Evolutionary conservation across 2,329 filamentous ascomycete species (phyloP), one percentile per base, ranked within the genome.

Genomic region (Aspergillus sp.): DNA sequence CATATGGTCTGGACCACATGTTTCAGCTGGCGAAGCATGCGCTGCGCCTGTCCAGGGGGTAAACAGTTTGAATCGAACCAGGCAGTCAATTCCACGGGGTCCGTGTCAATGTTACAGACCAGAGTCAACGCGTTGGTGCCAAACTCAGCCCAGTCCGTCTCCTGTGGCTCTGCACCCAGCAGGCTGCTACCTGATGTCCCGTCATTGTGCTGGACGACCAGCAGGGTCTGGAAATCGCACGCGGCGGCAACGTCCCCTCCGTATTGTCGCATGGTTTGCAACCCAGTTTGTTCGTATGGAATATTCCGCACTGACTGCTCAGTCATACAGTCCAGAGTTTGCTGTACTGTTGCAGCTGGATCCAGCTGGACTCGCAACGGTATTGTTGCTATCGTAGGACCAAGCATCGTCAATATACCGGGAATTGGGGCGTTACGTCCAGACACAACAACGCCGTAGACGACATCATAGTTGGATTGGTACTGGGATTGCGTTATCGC

Each of bases 1-100:
- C 36, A 40, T 9, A 40, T 40, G 36, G 36, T 16, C 16, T 40
- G 36, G 10, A 40, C 58, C 58, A 42, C 36, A 16, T 40, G 36
- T 9, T 10, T 16, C 36, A 40, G 36, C 36, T 40, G 36, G 36
- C 36, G 36, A 17, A 40, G 36, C 9, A 40, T 40, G 10, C 36
- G 36, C 7, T 40, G 10, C 7, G 16, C 36, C 36, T 40, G 36
- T 40, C 16, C 7, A 5, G 7, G 7, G 7, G 36, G 10, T 40
- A 40, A 5, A 17, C 7, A 5, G 9, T 40, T 40, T 10, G 36
- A n/a, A 40, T 40, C 36, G n/a, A 40, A 40, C 36, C 36, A 40
- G 9, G 36, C 44, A 56, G 54, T 11, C 47, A 31, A 21, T n/a
- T 17, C 23, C 34, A 52, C 19, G n/a, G 9, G 42, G 42, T 41